Conservation (phyloP, 2,329 filamentous ascomycete species). For the Colletotrichum eleusines region DNA sequence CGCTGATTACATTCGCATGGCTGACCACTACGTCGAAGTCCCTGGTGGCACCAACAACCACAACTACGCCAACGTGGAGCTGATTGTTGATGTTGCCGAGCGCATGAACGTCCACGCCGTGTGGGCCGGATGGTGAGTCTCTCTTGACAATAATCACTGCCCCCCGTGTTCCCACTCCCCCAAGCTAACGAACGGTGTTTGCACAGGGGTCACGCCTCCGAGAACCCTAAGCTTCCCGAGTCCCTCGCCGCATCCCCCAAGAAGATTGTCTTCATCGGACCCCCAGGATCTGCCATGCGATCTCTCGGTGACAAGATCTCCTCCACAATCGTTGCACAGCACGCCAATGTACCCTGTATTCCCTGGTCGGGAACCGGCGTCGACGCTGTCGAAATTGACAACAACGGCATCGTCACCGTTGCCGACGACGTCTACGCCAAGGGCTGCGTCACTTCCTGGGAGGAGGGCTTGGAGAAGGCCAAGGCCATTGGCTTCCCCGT, state of each 20-base stretch:
- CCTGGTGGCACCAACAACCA: conserved; percentile 99
- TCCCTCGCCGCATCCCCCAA: conserved; percentile 95
- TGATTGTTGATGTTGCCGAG: conserved; percentile 98
- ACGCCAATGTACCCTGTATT: conserved; percentile 95
- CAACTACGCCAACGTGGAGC: conserved; percentile 99
- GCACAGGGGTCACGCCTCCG: conserved; percentile 91
- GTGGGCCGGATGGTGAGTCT: conserved; percentile 93
- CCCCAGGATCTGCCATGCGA: conserved; percentile 97
- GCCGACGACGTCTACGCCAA: conserved; percentile 86
- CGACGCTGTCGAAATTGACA: conserved; percentile 81
- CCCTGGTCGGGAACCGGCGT: conserved; percentile 99
- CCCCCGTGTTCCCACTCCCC: neutral
- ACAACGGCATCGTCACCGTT: conserved; percentile 91
- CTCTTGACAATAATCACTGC: conserved; percentile 7
- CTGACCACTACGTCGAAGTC: conserved; percentile 99
- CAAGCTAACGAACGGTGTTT: conserved; percentile 37
- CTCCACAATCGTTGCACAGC: conserved; percentile 98
- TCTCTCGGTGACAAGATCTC: conserved; percentile 99
- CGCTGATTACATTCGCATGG: conserved; percentile 99
- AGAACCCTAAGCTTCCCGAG: conserved; percentile 98
- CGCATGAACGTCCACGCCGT: conserved; percentile 98
- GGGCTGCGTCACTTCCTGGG: conserved; percentile 89
- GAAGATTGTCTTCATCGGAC: conserved; percentile 99
- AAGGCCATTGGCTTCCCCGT: conserved; percentile 96
- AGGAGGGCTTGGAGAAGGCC: conserved; percentile 90